phyloP scores from a whole-genome alignment of 495 filamentous ascomycete species.

The Extremus antarcticus region DNA sequence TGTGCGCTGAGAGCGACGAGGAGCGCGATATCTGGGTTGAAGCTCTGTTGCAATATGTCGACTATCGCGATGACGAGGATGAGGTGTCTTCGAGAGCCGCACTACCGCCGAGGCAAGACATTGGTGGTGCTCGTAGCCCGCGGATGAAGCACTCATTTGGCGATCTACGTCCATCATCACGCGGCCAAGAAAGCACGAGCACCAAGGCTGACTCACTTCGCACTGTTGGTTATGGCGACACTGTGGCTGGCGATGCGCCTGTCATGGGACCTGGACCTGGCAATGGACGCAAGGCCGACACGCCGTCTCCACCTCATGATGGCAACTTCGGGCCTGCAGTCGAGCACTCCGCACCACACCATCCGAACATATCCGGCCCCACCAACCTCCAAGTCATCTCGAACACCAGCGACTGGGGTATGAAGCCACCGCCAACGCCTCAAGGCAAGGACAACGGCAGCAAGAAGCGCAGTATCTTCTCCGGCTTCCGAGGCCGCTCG shows the following conservation, averaged over 20 bases:
- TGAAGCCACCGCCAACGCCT: constrained; percentile 43
- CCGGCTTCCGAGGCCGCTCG: constrained; percentile 66
- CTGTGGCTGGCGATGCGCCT: constrained; percentile 61
- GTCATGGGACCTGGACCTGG: constrained; percentile 36
- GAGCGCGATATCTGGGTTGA: constrained; percentile 94
- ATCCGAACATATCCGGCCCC: constrained; percentile 63
- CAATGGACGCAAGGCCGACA: constrained; percentile 22
- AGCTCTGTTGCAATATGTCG: constrained; percentile 80
- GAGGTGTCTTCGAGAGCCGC: background rate
- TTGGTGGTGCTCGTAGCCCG: constrained; percentile 9
- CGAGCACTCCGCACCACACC: constrained; percentile 11
- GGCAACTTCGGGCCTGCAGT: constrained; percentile 7
- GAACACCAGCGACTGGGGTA: constrained; percentile 79
- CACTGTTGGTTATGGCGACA: constrained; percentile 74
- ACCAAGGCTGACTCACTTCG: constrained; percentile 46
- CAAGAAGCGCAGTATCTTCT: constrained; percentile 86
- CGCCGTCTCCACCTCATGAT: constrained; percentile 34
- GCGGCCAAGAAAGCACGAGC: constrained; percentile 2
- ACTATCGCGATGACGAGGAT: constrained; percentile 42
- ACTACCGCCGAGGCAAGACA: constrained; percentile 8
- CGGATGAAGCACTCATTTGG: constrained; percentile 17
- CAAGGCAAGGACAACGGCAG: constrained; percentile 42
- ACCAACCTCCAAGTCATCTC: constrained; percentile 80
- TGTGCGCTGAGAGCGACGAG: constrained; percentile 88
- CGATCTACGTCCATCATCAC: constrained; percentile 11